Percentiles rank a stretch among this genome's conserved stretches.
Evolutionary conservation across 1,284 basidiomycete species (phyloP).

Genomic region (Mycosarcoma mackinlayi): DNA sequence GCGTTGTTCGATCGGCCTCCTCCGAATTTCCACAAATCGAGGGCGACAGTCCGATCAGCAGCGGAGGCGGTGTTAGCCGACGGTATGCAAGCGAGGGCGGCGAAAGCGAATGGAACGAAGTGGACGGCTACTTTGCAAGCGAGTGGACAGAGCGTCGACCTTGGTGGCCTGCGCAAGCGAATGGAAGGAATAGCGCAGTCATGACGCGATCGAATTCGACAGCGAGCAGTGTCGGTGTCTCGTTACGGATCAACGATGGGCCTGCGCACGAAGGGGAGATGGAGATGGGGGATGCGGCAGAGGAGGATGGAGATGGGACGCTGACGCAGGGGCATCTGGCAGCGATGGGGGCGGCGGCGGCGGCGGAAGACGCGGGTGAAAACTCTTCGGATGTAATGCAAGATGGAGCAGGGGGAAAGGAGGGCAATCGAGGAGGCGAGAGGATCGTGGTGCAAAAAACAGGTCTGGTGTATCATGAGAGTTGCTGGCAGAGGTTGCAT

Average conservation of each 20-base stretch:
- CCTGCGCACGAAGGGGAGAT: neutral
- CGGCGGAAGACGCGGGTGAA: neutral
- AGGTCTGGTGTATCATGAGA: constrained; percentile 34
- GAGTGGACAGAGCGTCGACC: constrained; percentile 1
- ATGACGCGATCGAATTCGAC: constrained; percentile 27
- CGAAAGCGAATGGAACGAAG: constrained; percentile 8
- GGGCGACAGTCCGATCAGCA: neutral
- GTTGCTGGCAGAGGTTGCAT: constrained; percentile 27
- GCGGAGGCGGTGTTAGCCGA: neutral
- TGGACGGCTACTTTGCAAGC: constrained; percentile 35
- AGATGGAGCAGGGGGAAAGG: neutral
- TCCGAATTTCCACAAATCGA: constrained; percentile 8
- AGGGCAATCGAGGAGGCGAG: constrained; percentile 9
- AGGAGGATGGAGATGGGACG: constrained; percentile 37
- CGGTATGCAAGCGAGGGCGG: constrained; percentile 10
- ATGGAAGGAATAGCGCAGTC: constrained; percentile 6
- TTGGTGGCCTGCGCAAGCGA: constrained; percentile 1
- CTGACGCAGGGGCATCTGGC: constrained; percentile 31
- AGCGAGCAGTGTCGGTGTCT: constrained; percentile 23
- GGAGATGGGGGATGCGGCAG: neutral
- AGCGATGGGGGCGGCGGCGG: constrained; percentile 9
- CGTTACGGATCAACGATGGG: constrained; percentile 38
- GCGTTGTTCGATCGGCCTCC: constrained; percentile 37
- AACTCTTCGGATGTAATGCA: neutral
- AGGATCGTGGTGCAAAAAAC: constrained; percentile 42